Conservation (phyloP, 2,329 filamentous ascomycete species). For the Cercospora sp. region DNA sequence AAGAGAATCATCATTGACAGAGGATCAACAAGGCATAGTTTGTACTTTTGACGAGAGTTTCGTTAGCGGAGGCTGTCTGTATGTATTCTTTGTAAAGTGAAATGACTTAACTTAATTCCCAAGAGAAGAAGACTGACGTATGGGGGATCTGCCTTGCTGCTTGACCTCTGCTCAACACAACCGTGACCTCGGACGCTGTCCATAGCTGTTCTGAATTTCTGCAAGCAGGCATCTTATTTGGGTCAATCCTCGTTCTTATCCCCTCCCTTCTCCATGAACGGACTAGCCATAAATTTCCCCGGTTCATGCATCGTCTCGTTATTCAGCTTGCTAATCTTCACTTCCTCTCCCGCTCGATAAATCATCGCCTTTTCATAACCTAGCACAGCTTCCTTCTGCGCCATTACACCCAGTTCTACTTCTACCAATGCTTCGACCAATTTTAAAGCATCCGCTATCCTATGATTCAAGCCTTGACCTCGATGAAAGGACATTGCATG, state of each 20-base stretch:
- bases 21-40: neutral
- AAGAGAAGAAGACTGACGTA: too few species aligned
- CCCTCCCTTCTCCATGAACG: constrained; percentile 20
- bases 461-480: constrained; percentile 19
- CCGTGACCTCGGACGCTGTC: neutral
- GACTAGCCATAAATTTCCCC: constrained; percentile 16
- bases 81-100: neutral
- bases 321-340: constrained; percentile 13
- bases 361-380: constrained; percentile 21
- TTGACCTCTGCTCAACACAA: too few species aligned
- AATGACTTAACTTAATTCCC: neutral
- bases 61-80: neutral
- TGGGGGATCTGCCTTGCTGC: too few species aligned
- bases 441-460: constrained; percentile 14
- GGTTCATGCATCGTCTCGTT: constrained; percentile 24
- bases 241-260: constrained; percentile 10
- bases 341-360: constrained; percentile 15
- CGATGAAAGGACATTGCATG: constrained; percentile 21
- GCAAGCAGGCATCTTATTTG: too few species aligned
- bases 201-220: too few species aligned
- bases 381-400: neutral
- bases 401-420: neutral
- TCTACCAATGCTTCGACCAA: neutral
- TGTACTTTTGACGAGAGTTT: neutral
- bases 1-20: neutral